Percentiles rank a stretch among this genome's conserved stretches.
phyloP scores from a whole-genome alignment of 2,329 filamentous ascomycete species.

The Gnomoniopsis sp. region DNA sequence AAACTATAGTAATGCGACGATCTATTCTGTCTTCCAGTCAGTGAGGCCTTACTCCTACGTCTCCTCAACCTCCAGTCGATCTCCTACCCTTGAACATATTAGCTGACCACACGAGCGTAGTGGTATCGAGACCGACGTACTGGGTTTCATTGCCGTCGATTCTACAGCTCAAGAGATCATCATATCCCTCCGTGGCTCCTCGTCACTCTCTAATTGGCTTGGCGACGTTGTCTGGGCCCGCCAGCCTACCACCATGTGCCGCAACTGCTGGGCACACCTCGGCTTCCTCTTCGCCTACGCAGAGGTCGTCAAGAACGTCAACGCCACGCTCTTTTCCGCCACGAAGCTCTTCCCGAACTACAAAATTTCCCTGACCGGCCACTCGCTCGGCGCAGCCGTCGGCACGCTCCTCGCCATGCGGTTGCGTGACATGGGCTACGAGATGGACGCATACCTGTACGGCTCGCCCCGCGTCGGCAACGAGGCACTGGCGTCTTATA shows the following conservation, averaged over 20 bases:
- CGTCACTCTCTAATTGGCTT: constrained; percentile 59
- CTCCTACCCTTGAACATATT: background rate
- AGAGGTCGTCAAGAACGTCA: constrained; percentile 43
- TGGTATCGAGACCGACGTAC: constrained; percentile 27
- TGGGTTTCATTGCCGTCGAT: constrained; percentile 52
- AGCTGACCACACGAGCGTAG: constrained; percentile 1
- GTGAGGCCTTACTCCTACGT: background rate
- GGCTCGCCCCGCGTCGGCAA: constrained; percentile 67
- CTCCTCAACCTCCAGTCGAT: background rate
- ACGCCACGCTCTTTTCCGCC: constrained; percentile 42
- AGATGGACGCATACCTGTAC: constrained; percentile 60
- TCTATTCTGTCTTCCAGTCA: constrained; percentile 24
- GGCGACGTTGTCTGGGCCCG: constrained; percentile 46
- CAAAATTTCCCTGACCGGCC: constrained; percentile 57
- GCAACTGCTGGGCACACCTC: constrained; percentile 48
- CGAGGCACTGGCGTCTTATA: constrained; percentile 47
- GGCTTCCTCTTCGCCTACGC: constrained; percentile 59
- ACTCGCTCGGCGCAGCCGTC: constrained; percentile 66
- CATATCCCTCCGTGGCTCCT: constrained; percentile 56
- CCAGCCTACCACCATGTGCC: constrained; percentile 31
- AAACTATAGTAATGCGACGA: constrained; percentile 37
- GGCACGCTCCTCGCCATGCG: constrained; percentile 57
- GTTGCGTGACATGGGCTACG: constrained; percentile 45
- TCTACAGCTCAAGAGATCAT: constrained; percentile 51
- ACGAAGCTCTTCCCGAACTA: constrained; percentile 45